Base-by-base conservation (phyloP, 495 filamentous ascomycete species). In the Aspergillus carlsbadensis region DNA sequence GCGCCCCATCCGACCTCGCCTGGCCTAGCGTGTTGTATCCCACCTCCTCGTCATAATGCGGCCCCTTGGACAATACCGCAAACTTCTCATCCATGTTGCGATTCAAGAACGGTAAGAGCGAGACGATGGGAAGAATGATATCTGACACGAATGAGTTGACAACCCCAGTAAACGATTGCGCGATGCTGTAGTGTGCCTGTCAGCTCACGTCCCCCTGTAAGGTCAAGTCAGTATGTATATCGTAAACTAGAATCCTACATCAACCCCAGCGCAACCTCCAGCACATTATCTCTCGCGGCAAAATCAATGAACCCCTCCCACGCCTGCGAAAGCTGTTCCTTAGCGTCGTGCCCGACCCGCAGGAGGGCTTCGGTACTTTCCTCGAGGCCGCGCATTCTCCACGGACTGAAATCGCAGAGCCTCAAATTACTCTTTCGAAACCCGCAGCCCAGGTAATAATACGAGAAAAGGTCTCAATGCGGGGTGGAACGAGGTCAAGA, bases 21-120 rank as follows among this genome's bases (percentile, higher is more conserved):
- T 85, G 80, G 42, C 81, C 67, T 10, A 88, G 64, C 1, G 88
- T 91, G 58, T 87, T 90, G 64, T 92, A 92, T 10, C 82, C 82
- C 26, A 68, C 45, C 3, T 64, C 65, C 6, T 45, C 10, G 14
- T 58, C 65, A 49, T 75, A 81, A 49, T 83, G 70, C 1, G 81
- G 78, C 0, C 88, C 88, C 5, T 67, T 44, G 17, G 70, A 78
- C 42, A 91, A 65, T 6, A 89, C 81, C 0, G 86, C 83, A 59
- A 92, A 92, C 67, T 90, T 90, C 70, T 87, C 84, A 46, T 87
- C 83, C 61, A 92, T 80, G 65, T 91, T 91, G 40, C 82, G 78
- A 57, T 87, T 80, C 45, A 90, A 68, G 37, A 87, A 87, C 0
- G 88, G 80, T 14, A 92, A 64, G 17, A 91, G 71, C 7, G 86